phyloP scores from a whole-genome alignment of 768 basidiomycete genomes.

The Suillus subalutaceus region DNA sequence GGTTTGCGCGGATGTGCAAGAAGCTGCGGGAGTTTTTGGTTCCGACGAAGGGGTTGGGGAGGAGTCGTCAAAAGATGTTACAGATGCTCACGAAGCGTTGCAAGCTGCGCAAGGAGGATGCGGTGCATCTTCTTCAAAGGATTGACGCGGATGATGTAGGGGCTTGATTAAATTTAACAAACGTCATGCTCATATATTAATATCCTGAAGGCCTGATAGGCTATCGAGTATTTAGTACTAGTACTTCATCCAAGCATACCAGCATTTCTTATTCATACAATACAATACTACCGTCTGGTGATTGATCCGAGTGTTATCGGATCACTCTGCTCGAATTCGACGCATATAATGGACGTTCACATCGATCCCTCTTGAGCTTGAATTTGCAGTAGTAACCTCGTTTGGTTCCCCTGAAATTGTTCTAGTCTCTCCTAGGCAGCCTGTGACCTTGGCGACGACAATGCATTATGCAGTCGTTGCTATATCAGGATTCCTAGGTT shows the following conservation, averaged over 20 bases:
- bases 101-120: conserved; percentile 22
- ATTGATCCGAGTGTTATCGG: neutral
- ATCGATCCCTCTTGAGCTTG: neutral
- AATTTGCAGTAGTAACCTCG: neutral
- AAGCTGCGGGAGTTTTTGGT: neutral
- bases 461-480: no score
- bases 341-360: neutral
- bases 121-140: conserved; percentile 24
- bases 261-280: no score
- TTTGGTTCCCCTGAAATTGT: neutral
- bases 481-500: no score
- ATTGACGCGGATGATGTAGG: conserved; percentile 10
- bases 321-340: neutral
- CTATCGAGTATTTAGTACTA: no score
- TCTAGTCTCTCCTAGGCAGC: no score
- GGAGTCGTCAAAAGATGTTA: conserved; percentile 6
- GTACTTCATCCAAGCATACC: no score
- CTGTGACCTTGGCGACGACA: no score
- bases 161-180: neutral
- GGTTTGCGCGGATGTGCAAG: conserved; percentile 3
- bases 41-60: neutral
- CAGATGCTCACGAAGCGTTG: conserved; percentile 31
- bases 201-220: no score
- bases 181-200: neutral
- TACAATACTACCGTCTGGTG: neutral